These are phyloP conservation scores for Pythium diclinum DNA, from an alignment of 352 stramenopile genomes.

Conservation along the genomic window DNA sequence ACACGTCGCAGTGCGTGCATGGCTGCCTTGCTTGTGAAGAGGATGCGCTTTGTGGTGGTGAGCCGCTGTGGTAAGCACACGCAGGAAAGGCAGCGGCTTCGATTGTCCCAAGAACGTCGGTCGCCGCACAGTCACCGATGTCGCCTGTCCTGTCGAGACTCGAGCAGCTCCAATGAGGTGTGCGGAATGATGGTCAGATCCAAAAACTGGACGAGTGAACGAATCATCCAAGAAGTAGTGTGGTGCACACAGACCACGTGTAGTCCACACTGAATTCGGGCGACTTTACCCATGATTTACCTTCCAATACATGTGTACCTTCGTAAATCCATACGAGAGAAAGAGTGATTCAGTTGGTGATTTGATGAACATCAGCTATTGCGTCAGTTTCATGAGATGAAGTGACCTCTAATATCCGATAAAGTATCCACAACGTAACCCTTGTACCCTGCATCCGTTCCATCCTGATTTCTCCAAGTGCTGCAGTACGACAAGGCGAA, in stretches of 20 bases:
- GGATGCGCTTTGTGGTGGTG: background rate
- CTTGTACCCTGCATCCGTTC: background rate
- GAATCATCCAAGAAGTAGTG: background rate
- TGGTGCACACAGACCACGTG: background rate
- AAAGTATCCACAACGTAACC: background rate
- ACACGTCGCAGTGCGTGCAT: constrained; percentile 39
- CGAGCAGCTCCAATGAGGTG: background rate
- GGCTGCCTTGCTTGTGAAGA: background rate
- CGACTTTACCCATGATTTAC: background rate
- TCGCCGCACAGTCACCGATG: background rate
- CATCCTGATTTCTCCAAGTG: background rate
- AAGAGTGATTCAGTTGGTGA: background rate
- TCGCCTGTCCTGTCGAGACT: background rate
- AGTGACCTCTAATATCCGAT: background rate
- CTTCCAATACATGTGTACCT: background rate
- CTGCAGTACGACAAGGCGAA: background rate
- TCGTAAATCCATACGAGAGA: background rate
- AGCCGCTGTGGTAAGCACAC: background rate
- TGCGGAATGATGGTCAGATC: constrained; percentile 26
- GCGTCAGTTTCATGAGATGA: background rate
- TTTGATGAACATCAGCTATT: background rate
- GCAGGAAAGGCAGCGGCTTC: background rate
- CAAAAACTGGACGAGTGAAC: constrained; percentile 2
- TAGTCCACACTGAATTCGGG: background rate
- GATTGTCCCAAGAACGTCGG: background rate